Conservation (phyloP, 148 eudicot species). For the Polygonum aviculare region DNA sequence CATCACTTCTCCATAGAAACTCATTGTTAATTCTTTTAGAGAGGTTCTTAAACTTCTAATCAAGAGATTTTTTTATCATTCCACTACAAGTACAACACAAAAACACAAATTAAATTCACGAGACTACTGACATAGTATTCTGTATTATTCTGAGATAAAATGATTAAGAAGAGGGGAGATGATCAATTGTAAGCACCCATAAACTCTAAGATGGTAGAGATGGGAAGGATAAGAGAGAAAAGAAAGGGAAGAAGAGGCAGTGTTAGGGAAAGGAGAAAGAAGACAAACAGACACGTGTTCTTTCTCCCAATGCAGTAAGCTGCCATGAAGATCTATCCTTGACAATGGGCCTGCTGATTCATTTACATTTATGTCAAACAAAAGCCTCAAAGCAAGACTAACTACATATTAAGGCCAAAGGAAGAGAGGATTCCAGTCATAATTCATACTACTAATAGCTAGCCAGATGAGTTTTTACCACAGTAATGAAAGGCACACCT, state of each 20-base stretch:
- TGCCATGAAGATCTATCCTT: slow-evolving; percentile 99
- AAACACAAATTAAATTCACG: neutral
- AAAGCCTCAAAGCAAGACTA: slow-evolving; percentile 46
- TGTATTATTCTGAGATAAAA: neutral
- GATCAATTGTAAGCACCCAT: slow-evolving; percentile 21
- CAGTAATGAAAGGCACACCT: slow-evolving; percentile 5
- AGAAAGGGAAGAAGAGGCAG: slow-evolving; percentile 75
- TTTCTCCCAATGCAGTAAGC: slow-evolving; percentile 96
- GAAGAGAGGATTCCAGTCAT: slow-evolving; percentile 11
- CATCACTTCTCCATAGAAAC: neutral
- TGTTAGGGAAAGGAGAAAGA: slow-evolving; percentile 96
- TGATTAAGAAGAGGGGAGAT: slow-evolving; percentile 7
- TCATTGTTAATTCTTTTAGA: neutral
- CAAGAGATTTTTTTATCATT: too few species aligned
- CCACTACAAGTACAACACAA: neutral
- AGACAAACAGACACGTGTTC: slow-evolving; percentile 98
- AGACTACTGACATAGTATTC: neutral
- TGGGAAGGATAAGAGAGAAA: slow-evolving; percentile 51
- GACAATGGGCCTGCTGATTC: slow-evolving; percentile 93
- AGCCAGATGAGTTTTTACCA: slow-evolving; percentile 27
- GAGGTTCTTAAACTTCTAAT: neutral
- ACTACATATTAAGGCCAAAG: slow-evolving; percentile 41
- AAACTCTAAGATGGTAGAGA: slow-evolving; percentile 40
- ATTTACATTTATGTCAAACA: slow-evolving; percentile 83
- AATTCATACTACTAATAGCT: slow-evolving; percentile 12